Evolutionary conservation across 164 flowering plant genomes (phyloP), one percentile per base, ranked within the genome.

Genomic region (Tetrastigma voinierianum): DNA sequence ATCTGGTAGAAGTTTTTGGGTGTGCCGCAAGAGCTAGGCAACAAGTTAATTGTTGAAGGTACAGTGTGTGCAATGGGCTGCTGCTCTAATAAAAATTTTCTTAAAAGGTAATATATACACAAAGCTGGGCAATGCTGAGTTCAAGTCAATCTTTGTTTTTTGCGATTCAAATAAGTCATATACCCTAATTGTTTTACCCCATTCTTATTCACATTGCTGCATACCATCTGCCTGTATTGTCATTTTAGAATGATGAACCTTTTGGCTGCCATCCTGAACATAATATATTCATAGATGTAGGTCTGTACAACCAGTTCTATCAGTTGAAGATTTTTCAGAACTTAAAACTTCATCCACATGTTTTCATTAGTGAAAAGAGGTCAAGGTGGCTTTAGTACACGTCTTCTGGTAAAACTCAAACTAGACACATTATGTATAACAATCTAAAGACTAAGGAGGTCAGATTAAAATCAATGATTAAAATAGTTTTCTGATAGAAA

Each of bases 21-120:
- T 93, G 97, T 76, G 87, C 79, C 44, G 87, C 91, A 47, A 80
- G 73, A 73, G 87, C 69, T 55, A 79, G 90, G 79, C 91, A 81
- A 78, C 83, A 72, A 73, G 73, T 72, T 55, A 71, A 73, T 67
- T 69, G 72, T n/a, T 75, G n/a, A n/a, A n/a, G n/a, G n/a, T n/a
- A n/a, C 65, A 8, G 74, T n/a, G n/a, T n/a, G n/a, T n/a, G n/a
- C n/a, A 71, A 47, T 60, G 76, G 61, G 73, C 68, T 64, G 60
- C 40, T 17, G n/a, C 24, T 14, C 1, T 25, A 20, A 43, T 20
- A 44, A 9, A 23, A 11, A 56, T 57, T 47, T 20, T 25, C 17
- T 21, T n/a, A n/a, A n/a, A n/a, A n/a, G 45, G 10, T 5, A 19
- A 23, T 21, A 32, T 32, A n/a, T n/a, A 66, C 13, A 56, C 44